A percentile compares a stretch with the other conserved stretches of the same genome.
Evolutionary conservation across 2,329 filamentous ascomycete species (phyloP).

Genomic region (Neophaeococcomyces aloes): DNA sequence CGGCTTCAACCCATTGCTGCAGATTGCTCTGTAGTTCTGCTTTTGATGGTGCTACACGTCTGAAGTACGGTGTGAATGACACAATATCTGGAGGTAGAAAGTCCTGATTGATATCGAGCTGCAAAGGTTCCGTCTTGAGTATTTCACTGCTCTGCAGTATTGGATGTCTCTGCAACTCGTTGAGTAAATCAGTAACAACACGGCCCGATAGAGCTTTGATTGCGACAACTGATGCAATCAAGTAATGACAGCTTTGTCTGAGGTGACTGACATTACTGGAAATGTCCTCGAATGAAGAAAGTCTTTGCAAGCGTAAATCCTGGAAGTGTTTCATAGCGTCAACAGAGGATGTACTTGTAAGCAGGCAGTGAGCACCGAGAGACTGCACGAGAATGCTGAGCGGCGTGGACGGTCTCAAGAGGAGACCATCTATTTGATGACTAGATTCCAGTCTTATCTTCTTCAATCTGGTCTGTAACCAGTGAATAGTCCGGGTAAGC

Average conservation of each 20-base stretch:
- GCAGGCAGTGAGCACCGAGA: conserved; percentile 71
- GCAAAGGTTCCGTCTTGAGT: conserved; percentile 39
- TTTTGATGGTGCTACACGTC: conserved; percentile 63
- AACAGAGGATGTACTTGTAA: conserved; percentile 65
- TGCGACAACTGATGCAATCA: conserved; percentile 65
- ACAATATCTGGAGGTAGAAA: conserved; percentile 78
- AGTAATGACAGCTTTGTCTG: conserved; percentile 57
- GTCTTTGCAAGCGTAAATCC: conserved; percentile 55
- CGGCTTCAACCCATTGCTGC: conserved; percentile 42
- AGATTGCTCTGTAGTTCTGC: conserved; percentile 51
- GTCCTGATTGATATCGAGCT: conserved; percentile 63
- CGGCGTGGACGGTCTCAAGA: conserved; percentile 36
- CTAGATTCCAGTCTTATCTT: conserved; percentile 55
- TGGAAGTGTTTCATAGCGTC: conserved; percentile 74
- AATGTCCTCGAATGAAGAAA: conserved; percentile 39
- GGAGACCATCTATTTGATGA: conserved; percentile 49
- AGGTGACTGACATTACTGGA: conserved; percentile 44
- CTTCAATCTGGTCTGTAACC: conserved; percentile 53
- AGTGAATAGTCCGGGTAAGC: conserved; percentile 47
- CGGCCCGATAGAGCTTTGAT: conserved; percentile 66
- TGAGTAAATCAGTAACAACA: conserved; percentile 59
- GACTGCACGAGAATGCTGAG: conserved; percentile 53
- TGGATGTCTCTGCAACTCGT: conserved; percentile 56
- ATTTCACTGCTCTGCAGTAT: conserved; percentile 64
- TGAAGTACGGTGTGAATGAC: conserved; percentile 78